Evolutionary conservation across 768 basidiomycete genomes (phyloP).

Genomic region (Leucocoprinus sp.): DNA sequence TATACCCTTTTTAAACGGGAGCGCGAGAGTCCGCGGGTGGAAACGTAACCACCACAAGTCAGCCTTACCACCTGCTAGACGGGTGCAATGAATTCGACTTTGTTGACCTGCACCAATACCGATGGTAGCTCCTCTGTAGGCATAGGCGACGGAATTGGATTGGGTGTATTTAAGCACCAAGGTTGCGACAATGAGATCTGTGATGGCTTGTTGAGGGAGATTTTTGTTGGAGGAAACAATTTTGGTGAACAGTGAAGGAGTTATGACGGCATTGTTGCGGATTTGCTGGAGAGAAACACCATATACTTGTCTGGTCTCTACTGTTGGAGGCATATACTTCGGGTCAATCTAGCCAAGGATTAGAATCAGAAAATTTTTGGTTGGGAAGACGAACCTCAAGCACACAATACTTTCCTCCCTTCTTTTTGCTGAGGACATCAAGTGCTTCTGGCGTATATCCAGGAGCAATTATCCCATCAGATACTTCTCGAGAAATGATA

Average conservation of each 20-base stretch:
- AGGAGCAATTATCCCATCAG: constrained; percentile 96
- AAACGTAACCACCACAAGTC: constrained; percentile 99
- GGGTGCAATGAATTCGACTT: constrained; percentile 98
- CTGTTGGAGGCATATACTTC: constrained; percentile 61
- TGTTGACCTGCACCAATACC: constrained; percentile 98
- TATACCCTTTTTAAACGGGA: constrained; percentile 95
- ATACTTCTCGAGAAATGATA: constrained; percentile 98
- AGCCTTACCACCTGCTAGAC: constrained; percentile 95
- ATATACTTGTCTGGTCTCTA: constrained; percentile 94
- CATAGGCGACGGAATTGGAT: constrained; percentile 97
- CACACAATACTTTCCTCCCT: constrained; percentile 97
- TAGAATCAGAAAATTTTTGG: too few relatives aligned
- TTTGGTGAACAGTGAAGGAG: constrained; percentile 73
- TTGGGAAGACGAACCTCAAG: constrained; percentile 55
- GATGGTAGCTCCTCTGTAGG: constrained; percentile 84
- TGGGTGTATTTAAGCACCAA: constrained; percentile 98
- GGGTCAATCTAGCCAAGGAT: constrained; percentile 69
- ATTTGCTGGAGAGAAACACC: constrained; percentile 86
- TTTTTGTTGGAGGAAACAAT: constrained; percentile 85
- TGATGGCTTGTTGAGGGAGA: constrained; percentile 70
- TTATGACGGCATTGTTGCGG: constrained; percentile 85
- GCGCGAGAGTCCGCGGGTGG: constrained; percentile 83
- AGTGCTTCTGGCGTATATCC: constrained; percentile 85
- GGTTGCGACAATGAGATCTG: constrained; percentile 94
- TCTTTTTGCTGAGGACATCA: constrained; percentile 90